Base-by-base conservation (phyloP, 2,329 filamentous ascomycete species). In the Cladosporium sp. region DNA sequence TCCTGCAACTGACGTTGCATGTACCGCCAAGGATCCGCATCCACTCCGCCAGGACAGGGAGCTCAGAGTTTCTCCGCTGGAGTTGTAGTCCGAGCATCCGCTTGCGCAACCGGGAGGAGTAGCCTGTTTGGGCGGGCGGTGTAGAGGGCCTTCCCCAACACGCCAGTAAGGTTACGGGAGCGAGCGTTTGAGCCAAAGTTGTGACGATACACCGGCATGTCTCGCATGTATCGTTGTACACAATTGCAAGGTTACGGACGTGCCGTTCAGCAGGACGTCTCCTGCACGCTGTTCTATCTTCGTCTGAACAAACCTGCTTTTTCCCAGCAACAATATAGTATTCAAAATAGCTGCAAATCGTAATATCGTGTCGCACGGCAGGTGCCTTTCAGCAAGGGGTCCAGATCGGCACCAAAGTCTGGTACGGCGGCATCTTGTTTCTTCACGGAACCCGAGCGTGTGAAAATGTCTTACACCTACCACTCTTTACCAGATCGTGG, bases 1-100 rank as follows among this genome's bases (percentile, higher is more conserved):
- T 55, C 52, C 52, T 38, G 30, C 52, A 20, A 56, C 30, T 49
- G 54, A 56, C 42, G 42, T 56, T 49, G 54, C 40, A 37, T 47
- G 28, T 47, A 28, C 15, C 43, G 43, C 43, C 43, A 47, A 47
- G 43, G 43, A 47, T 34, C 30, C 30, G 30, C 11, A 34, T 8
- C 25, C 25, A 25, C 25, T 25, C 25, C 25, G 25, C 25, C 25
- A 25, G 25, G 25, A 6, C 25, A 25, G 30, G 4, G 30, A 30
- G 43, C 25, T 25, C 25, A 25, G 20, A 20, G 14, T 30, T 36
- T 22, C 39, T 43, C 51, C 39, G 25, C 22, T 55, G 25, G 51
- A 34, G 22, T 9, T 5, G 30, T 8, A 11, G 8, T 34, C 30
- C 30, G 30, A 34, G 30, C 30, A 34, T 34, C 30, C 30, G 30